Evolutionary conservation across 2,329 filamentous ascomycete genomes (phyloP), one percentile per base, ranked within the genome.

Genomic region (Pyrenochaeta sp.): DNA sequence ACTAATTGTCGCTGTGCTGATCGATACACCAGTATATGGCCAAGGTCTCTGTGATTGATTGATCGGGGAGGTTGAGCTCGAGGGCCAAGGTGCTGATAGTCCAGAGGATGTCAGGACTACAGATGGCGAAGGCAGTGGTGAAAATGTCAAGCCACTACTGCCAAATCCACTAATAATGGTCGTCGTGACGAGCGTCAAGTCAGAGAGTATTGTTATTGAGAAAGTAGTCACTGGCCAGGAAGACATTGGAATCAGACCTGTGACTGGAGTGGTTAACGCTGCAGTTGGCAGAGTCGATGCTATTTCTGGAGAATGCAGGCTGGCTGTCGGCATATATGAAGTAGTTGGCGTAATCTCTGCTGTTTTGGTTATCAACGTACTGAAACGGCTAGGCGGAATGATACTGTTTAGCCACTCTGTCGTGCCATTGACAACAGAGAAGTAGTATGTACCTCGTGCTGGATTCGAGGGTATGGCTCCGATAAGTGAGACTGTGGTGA

Each of bases 401-500:
- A 71, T 58, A 32, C 71, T 69, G 58, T 71, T 58, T 24, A 74
- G 50, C 74, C 74, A 76, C 43, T 66, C 50, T 6, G 74, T 77
- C 5, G 72, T 73, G 4, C 74, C 72, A 45, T 72, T 68, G 37
- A 74, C 56, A 0, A 77, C 66, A 8, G 72, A 73, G 43, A 71
- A 77, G 59, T 71, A 76, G 67, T 74, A 77, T 10, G 72, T 74
- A 2, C 69, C 72, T 25, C 60, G 61, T 19, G 64, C 68, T 36
- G 71, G 64, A 48, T 73, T 64, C 1, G 63, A 62, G 4, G 69
- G 62, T 1, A 61, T 67, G 8, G 64, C 61, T 8, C 56, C 66
- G 27, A 75, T 67, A 6, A 76, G 66, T 5, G 73, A 74, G 1
- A 76, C 65, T 3, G 72, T 74, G n/a, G 74, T 69, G 50, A 75